A percentile compares a stretch with the other conserved stretches of the same genome.
Conservation (phyloP, 2,329 filamentous ascomycete genomes). For the Neoscytalidium dimidiatum region DNA sequence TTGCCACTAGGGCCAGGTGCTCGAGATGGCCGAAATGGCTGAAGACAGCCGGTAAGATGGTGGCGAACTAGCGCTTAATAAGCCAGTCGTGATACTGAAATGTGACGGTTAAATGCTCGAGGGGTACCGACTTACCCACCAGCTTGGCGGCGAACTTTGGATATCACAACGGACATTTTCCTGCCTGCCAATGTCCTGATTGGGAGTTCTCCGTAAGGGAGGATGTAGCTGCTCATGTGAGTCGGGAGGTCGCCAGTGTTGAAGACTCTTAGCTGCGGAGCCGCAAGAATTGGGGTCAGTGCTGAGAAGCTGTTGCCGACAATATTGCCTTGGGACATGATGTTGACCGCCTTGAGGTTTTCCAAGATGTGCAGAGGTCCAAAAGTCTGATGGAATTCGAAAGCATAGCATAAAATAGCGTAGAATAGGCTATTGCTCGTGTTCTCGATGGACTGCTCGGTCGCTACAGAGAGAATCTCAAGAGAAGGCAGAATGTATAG, state of each 20-base stretch:
- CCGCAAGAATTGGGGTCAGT: not conserved
- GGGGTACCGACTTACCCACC: too few species aligned
- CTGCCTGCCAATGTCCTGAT: not conserved
- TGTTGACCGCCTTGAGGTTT: too few species aligned
- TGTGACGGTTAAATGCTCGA: too few species aligned
- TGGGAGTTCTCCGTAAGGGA: not conserved
- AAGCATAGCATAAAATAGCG: too few species aligned
- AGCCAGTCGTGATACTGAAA: not conserved
- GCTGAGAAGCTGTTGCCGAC: not conserved
- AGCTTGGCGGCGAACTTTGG: too few species aligned
- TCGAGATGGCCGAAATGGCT: not conserved
- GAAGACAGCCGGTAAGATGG: not conserved
- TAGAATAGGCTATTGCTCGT: too few species aligned
- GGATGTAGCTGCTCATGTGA: not conserved
- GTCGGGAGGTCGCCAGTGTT: not conserved
- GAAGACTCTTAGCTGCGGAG: not conserved
- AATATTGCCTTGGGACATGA: not conserved
- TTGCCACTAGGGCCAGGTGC: not conserved
- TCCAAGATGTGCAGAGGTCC: too few species aligned
- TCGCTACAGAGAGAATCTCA: too few species aligned
- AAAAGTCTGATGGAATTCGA: too few species aligned
- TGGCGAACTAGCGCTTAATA: not conserved
- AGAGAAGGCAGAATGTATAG: too few species aligned
- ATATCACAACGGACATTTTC: too few species aligned
- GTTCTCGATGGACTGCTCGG: too few species aligned